Percentiles rank a stretch among this genome's conserved stretches.
phyloP scores from a whole-genome alignment of 192 early-diverging fungal genomes.

The Chytriomyces sp. region DNA sequence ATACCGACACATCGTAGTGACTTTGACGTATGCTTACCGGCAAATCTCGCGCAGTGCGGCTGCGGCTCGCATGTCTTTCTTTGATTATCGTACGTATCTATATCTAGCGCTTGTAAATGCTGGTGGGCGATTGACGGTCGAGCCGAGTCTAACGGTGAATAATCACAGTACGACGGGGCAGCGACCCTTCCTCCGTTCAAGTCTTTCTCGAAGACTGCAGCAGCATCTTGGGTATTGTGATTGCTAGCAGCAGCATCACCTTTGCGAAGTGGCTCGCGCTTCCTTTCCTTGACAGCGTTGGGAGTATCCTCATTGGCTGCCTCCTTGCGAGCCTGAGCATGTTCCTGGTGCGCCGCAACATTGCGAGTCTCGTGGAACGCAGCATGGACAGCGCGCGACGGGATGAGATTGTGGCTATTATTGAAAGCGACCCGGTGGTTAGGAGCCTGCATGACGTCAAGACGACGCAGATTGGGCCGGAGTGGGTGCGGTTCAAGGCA shows the following conservation, averaged over 20 bases:
- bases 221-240: conserved; percentile 47
- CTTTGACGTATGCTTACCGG: conserved; percentile 48
- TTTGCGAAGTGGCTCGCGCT: conserved; percentile 40
- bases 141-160: no score
- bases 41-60: conserved; percentile 46
- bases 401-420: conserved; percentile 45
- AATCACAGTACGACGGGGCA: conserved; percentile 43
- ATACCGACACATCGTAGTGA: conserved; percentile 33
- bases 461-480: conserved; percentile 50
- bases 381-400: conserved; percentile 39
- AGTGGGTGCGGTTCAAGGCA: conserved; percentile 61
- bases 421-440: conserved; percentile 56
- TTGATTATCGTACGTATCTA: conserved; percentile 32
- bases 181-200: conserved; percentile 61
- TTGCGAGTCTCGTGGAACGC: conserved; percentile 48
- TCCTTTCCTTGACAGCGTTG: conserved; percentile 53
- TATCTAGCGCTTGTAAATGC: no score
- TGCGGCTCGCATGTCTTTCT: conserved; percentile 35
- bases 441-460: conserved; percentile 63
- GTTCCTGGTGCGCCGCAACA: conserved; percentile 56
- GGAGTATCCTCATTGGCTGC: conserved; percentile 53
- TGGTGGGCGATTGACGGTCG: background rate
- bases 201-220: conserved; percentile 59
- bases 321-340: conserved; percentile 48
- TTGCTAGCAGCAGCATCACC: conserved; percentile 50